Evolutionary conservation across 2,329 filamentous ascomycete species (phyloP).

Genomic region (Pseudogymnoascus sp.): DNA sequence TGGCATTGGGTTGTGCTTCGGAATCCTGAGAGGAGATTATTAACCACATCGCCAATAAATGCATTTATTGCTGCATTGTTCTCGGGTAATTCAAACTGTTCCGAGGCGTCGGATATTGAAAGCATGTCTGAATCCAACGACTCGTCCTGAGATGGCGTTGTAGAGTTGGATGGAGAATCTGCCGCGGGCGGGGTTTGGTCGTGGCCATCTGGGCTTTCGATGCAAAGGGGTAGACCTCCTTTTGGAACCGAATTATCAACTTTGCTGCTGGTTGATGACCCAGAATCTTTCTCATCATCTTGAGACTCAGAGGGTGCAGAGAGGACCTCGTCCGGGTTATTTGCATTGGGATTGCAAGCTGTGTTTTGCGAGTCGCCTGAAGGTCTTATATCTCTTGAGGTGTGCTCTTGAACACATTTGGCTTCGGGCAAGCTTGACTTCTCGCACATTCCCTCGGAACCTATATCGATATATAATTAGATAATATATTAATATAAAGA

Average conservation of each 20-base stretch:
- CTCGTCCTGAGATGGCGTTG: not conserved
- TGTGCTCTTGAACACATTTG: not conserved
- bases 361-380: not conserved
- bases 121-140: conserved; percentile 12
- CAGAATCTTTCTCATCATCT: not conserved
- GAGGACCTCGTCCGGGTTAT: not conserved
- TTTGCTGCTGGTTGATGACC: not conserved
- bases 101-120: conserved; percentile 13
- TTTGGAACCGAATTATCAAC: not conserved
- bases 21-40: not conserved
- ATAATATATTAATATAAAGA: not conserved
- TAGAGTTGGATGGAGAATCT: not conserved
- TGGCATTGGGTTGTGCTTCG: not conserved
- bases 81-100: conserved; percentile 6
- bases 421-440: not conserved
- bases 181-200: not conserved
- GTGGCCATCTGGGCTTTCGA: no score
- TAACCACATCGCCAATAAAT: not conserved
- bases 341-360: not conserved
- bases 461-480: not conserved
- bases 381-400: not conserved
- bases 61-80: not conserved
- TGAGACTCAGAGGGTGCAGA: not conserved
- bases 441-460: not conserved
- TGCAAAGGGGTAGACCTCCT: not conserved